Evolutionary conservation across 192 early-diverging fungal genomes (phyloP).

Genomic region (Phycomyces nitens): DNA sequence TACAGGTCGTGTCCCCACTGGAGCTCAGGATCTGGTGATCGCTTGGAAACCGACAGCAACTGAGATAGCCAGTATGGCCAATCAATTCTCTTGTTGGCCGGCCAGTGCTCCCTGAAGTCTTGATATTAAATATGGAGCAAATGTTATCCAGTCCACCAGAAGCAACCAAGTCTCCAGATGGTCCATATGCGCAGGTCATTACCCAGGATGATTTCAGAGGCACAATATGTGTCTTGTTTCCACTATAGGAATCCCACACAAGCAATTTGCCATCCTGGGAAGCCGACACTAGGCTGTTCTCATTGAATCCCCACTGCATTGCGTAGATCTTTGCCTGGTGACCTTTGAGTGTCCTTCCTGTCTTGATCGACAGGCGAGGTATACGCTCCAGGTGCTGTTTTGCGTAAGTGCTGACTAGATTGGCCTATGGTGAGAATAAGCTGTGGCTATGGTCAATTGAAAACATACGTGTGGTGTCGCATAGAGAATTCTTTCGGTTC

Average conservation of each 20-base stretch:
- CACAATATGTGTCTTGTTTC: slow-evolving; percentile 98
- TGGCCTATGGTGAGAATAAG: too few species aligned
- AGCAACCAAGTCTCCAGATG: slow-evolving; percentile 95
- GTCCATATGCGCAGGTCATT: slow-evolving; percentile 99
- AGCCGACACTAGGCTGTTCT: slow-evolving; percentile 93
- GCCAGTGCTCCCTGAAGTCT: slow-evolving; percentile 73
- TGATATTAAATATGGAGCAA: slow-evolving; percentile 95
- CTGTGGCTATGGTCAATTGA: too few species aligned
- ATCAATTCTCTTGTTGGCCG: slow-evolving; percentile 93
- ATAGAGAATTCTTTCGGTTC: slow-evolving; percentile 87
- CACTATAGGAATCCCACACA: slow-evolving; percentile 98
- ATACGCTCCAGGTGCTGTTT: slow-evolving; percentile 76
- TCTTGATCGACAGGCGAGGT: slow-evolving; percentile 87
- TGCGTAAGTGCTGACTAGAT: background rate
- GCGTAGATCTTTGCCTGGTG: slow-evolving; percentile 99
- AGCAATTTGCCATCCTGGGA: slow-evolving; percentile 99
- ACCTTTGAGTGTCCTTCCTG: slow-evolving; percentile 95
- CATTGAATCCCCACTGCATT: slow-evolving; percentile 58
- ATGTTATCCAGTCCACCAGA: slow-evolving; percentile 99
- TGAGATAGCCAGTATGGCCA: slow-evolving; percentile 95
- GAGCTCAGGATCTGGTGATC: slow-evolving; percentile 96
- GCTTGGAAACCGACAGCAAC: slow-evolving; percentile 94
- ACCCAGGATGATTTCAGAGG: slow-evolving; percentile 99
- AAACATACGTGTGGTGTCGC: slow-evolving; percentile 90
- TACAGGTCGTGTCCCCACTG: slow-evolving; percentile 98